phyloP scores from a whole-genome alignment of 83 land plant genomes.

The Thuja plicata region DNA sequence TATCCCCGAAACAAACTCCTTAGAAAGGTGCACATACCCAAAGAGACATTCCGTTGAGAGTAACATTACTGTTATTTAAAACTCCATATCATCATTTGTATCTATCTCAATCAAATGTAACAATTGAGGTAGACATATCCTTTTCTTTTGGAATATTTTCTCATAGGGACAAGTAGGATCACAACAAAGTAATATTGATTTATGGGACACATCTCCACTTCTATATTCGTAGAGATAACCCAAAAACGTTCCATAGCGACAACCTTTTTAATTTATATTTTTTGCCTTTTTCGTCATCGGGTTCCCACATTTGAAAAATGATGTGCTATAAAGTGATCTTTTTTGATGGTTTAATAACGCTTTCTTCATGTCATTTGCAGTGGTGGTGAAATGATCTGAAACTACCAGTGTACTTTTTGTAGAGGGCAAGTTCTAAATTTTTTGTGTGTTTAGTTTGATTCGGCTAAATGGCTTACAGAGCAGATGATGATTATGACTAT shows the following conservation, averaged over 20 bases:
- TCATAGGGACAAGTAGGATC: too few species aligned
- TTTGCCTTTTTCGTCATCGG: not conserved
- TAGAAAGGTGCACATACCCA: too few species aligned
- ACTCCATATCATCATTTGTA: too few species aligned
- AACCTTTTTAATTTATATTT: not conserved
- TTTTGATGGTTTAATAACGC: not conserved
- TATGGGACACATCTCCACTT: too few species aligned
- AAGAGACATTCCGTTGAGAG: too few species aligned
- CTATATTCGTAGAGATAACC: too few species aligned
- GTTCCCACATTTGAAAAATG: not conserved
- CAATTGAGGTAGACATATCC: too few species aligned
- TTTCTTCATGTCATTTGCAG: not conserved
- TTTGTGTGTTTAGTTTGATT: slow-evolving; percentile 15
- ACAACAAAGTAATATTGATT: too few species aligned
- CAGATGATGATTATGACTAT: slow-evolving; percentile 49
- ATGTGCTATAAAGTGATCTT: not conserved
- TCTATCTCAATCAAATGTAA: too few species aligned
- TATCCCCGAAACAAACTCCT: too few species aligned
- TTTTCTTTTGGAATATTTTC: too few species aligned
- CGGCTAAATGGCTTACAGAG: slow-evolving; percentile 29
- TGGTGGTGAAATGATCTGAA: not conserved
- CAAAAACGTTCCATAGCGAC: not conserved
- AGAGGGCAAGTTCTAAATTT: not conserved
- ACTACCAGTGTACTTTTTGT: not conserved
- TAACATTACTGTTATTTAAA: too few species aligned